Percentiles rank a stretch among this genome's conserved stretches.
Evolutionary conservation across 805 yeast genomes (phyloP).

Genomic region (Lachancea mirantina): DNA sequence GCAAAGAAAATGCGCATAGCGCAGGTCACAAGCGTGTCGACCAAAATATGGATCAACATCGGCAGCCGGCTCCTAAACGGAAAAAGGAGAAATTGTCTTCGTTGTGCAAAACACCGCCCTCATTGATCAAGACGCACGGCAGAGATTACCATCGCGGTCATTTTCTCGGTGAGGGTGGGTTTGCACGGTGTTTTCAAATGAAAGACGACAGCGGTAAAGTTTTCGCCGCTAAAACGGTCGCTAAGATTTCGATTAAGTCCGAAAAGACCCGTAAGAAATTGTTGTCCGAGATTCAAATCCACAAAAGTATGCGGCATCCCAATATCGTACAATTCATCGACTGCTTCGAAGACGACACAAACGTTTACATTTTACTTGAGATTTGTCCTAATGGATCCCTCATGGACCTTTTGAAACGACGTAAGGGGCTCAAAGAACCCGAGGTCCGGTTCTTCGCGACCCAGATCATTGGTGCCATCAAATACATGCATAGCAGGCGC

Average conservation of each 20-base stretch:
- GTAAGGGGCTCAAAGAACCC: slow-evolving; percentile 82
- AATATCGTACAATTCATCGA: slow-evolving; percentile 90
- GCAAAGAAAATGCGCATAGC: slow-evolving; percentile 16
- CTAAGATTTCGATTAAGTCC: slow-evolving; percentile 85
- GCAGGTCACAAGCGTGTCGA: slow-evolving; percentile 14
- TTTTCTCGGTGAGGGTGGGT: slow-evolving; percentile 96
- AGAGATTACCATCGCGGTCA: slow-evolving; percentile 85
- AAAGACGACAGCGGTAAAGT: slow-evolving; percentile 80
- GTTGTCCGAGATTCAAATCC: slow-evolving; percentile 90
- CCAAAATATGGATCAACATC: slow-evolving; percentile 12
- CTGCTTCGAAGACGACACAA: slow-evolving; percentile 93
- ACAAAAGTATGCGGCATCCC: slow-evolving; percentile 79
- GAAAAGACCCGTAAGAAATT: slow-evolving; percentile 81
- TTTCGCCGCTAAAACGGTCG: slow-evolving; percentile 96
- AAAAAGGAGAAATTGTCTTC: slow-evolving; percentile 86
- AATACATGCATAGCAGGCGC: slow-evolving; percentile 83
- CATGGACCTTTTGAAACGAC: slow-evolving; percentile 81
- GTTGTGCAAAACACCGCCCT: slow-evolving; percentile 94
- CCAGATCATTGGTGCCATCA: slow-evolving; percentile 90
- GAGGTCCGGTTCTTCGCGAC: slow-evolving; percentile 87
- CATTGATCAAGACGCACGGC: slow-evolving; percentile 84
- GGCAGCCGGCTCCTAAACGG: slow-evolving; percentile 41
- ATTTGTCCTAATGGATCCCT: slow-evolving; percentile 92
- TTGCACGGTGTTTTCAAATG: slow-evolving; percentile 97
- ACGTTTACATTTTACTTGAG: slow-evolving; percentile 88